These are phyloP conservation scores for Cyathus striatus DNA, from an alignment of 768 basidiomycete species.

Conservation along the genomic window DNA sequence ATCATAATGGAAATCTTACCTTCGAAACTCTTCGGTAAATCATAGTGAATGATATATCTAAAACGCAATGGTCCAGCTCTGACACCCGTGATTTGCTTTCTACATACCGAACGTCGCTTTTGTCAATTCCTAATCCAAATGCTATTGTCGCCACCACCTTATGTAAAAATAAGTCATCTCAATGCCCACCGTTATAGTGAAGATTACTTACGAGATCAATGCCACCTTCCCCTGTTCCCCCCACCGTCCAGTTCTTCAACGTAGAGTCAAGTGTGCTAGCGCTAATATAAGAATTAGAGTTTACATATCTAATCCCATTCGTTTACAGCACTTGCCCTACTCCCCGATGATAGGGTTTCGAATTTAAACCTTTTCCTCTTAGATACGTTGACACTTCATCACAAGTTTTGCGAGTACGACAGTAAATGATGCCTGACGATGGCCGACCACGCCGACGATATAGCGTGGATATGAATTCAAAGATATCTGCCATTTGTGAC, in stretches of 20 bases:
- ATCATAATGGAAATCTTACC: slow-evolving; percentile 45
- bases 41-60: slow-evolving; percentile 78
- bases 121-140: slow-evolving; percentile 87
- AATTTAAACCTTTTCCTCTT: slow-evolving; percentile 59
- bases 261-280: slow-evolving; percentile 48
- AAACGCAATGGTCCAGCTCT: neutral
- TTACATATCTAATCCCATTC: neutral
- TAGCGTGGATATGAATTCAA: slow-evolving; percentile 60
- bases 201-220: slow-evolving; percentile 54
- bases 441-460: slow-evolving; percentile 52
- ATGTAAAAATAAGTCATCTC: neutral
- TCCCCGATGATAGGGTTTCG: slow-evolving; percentile 73
- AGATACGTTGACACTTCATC: slow-evolving; percentile 63
- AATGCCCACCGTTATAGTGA: neutral
- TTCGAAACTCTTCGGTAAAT: slow-evolving; percentile 81
- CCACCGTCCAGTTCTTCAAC: slow-evolving; percentile 53
- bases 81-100: too few relatives aligned
- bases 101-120: slow-evolving; percentile 63
- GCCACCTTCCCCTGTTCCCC: slow-evolving; percentile 43
- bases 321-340: slow-evolving; percentile 35
- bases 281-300: slow-evolving; percentile 26
- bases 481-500: slow-evolving; percentile 59
- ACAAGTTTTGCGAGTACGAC: slow-evolving; percentile 62
- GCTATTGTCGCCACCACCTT: slow-evolving; percentile 79
- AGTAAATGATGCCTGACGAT: slow-evolving; percentile 76